Base-by-base conservation (phyloP, 495 filamentous ascomycete species). In the Penicillium subrubescens region DNA sequence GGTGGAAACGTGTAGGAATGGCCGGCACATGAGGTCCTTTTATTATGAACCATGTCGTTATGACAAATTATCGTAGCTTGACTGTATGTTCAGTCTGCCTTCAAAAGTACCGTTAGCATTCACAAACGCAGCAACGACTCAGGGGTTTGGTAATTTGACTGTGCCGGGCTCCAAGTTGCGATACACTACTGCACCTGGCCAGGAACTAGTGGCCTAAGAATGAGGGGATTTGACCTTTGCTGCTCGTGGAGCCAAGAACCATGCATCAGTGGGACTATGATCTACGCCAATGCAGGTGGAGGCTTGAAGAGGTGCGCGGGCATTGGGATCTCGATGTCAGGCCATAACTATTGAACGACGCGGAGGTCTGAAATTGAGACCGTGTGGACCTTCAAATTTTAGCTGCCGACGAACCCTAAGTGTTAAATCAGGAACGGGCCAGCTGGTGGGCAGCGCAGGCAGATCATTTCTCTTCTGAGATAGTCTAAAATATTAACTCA, bases 381-480 rank as follows among this genome's bases (percentile, higher is more conserved):
- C 17, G 10, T 10, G 48, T 29, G 48, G 48, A 52, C 23, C 25
- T 52, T n/a, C 14, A 52, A 3, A 31, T 31, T 21, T 52, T 52
- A 52, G 48, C 48, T 52, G 48, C 48, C 48, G 48, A 52, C 25
- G 48, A 52, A 27, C 48, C 46, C 48, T 25, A 12, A 52, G 25
- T 6, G 29, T 10, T 48, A 2, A 29, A 31, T 52, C 48, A 52
- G 25, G 48, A 52, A 17, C 48, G 25, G 48, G 25, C 25, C 48
- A 52, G 27, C 25, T 31, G 15, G 48, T 52, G 48, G 48, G 25
- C 48, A 31, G 25, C 4, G 48, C 48, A 7, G 48, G 48, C 25
- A 29, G 27, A 31, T 52, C 48, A 29, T 31, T 52, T 52, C 48
- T 31, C 25, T 31, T 52, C 7, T 7, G 23, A 27, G 46, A 14